These are phyloP conservation scores for Termitomyces sp. DNA, from an alignment of 768 basidiomycete genomes.

Conservation along the genomic window DNA sequence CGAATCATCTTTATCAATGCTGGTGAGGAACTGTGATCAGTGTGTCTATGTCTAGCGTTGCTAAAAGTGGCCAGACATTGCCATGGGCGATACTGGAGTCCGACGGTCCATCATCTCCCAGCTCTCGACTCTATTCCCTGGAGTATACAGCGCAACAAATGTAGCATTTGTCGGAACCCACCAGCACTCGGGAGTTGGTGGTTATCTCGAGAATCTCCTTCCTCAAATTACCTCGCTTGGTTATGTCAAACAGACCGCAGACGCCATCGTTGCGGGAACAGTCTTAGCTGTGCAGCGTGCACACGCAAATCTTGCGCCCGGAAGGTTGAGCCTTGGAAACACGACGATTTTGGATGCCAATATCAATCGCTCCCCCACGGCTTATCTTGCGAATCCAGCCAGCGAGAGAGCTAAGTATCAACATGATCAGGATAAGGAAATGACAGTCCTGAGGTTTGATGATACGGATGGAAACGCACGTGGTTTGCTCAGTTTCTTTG, in stretches of 20 bases:
- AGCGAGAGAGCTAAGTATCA: conserved; percentile 62
- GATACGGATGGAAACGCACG: conserved; percentile 50
- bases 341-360: conserved; percentile 65
- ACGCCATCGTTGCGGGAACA: conserved; percentile 67
- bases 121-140: conserved; percentile 51
- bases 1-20: conserved; percentile 73
- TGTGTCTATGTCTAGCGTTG: not conserved
- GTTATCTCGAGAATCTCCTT: conserved; percentile 73
- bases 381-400: conserved; percentile 71
- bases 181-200: conserved; percentile 72
- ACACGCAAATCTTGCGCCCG: conserved; percentile 54
- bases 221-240: conserved; percentile 73
- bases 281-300: conserved; percentile 66
- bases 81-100: conserved; percentile 76
- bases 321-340: conserved; percentile 59
- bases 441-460: conserved; percentile 64
- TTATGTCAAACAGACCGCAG: conserved; percentile 65
- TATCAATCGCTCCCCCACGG: conserved; percentile 69
- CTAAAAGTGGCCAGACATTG: conserved; percentile 47
- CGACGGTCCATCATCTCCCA: conserved; percentile 61
- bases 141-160: conserved; percentile 63
- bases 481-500: conserved; percentile 70
- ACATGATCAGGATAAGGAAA: conserved; percentile 69
- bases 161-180: conserved; percentile 75
- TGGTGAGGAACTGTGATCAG: conserved; percentile 27